Evolutionary conservation across 257 asterid species (phyloP).

Genomic region (Solanum arcanum): DNA sequence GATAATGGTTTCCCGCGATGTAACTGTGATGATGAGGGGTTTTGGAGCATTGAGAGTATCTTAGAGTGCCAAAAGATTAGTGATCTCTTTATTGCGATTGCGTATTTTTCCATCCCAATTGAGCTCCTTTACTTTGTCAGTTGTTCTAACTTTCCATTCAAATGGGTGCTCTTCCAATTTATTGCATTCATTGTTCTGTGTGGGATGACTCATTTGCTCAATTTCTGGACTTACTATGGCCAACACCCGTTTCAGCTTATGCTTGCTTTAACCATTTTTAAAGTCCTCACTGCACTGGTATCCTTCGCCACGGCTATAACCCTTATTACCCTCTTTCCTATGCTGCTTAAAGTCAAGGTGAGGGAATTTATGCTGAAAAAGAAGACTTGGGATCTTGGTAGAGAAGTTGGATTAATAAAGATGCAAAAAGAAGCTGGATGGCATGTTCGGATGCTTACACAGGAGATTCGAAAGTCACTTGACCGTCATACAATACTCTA

Average conservation of each 20-base stretch:
- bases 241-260: slow-evolving; percentile 84
- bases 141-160: slow-evolving; percentile 75
- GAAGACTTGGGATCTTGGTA: slow-evolving; percentile 88
- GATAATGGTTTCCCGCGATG: slow-evolving; percentile 46
- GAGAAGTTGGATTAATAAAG: slow-evolving; percentile 71
- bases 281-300: slow-evolving; percentile 77
- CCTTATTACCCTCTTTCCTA: slow-evolving; percentile 63
- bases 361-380: slow-evolving; percentile 74
- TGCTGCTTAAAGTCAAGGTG: slow-evolving; percentile 72
- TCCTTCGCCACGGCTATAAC: slow-evolving; percentile 93
- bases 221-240: slow-evolving; percentile 92
- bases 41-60: slow-evolving; percentile 66
- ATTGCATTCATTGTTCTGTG: slow-evolving; percentile 83
- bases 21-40: slow-evolving; percentile 76
- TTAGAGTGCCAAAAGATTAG: slow-evolving; percentile 74
- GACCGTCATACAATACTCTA: slow-evolving; percentile 80
- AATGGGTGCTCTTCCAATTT: slow-evolving; percentile 89
- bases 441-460: slow-evolving; percentile 96
- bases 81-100: slow-evolving; percentile 89
- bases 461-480: slow-evolving; percentile 81
- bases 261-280: slow-evolving; percentile 81
- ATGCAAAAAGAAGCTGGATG: slow-evolving; percentile 68
- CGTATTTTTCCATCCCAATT: slow-evolving; percentile 89
- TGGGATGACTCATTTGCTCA: slow-evolving; percentile 95
- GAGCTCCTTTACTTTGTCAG: slow-evolving; percentile 91